phyloP scores from a whole-genome alignment of 2,329 filamentous ascomycete genomes.

The Huntiella bhutanensis region DNA sequence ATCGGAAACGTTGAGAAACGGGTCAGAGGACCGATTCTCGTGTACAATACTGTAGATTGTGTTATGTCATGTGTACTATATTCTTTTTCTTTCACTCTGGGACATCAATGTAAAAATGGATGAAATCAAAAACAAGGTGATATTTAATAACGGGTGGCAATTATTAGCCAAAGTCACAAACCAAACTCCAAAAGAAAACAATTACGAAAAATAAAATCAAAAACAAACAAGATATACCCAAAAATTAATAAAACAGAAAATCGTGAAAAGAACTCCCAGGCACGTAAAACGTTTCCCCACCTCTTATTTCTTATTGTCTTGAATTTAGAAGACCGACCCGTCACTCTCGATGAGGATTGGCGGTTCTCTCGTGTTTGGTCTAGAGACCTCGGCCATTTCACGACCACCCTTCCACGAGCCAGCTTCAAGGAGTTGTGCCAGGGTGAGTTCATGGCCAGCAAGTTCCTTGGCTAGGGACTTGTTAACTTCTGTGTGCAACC shows the following conservation, averaged over 20 bases:
- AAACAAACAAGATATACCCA: no score
- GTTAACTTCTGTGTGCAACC: slow-evolving; percentile 31
- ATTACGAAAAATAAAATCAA: no score
- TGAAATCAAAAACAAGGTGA: neutral
- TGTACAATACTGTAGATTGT: slow-evolving; percentile 11
- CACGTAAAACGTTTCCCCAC: neutral
- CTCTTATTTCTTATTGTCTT: neutral
- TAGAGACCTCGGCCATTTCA: slow-evolving; percentile 85
- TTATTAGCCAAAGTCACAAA: neutral
- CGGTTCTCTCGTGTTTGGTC: slow-evolving; percentile 89
- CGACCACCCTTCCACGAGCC: slow-evolving; percentile 97
- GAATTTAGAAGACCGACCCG: slow-evolving; percentile 59
- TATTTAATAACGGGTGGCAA: neutral
- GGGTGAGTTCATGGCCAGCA: slow-evolving; percentile 49
- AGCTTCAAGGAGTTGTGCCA: slow-evolving; percentile 84
- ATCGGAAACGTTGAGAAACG: neutral
- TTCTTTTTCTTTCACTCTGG: neutral
- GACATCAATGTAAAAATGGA: neutral
- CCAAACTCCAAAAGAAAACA: neutral
- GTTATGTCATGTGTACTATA: slow-evolving; percentile 11
- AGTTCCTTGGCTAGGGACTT: slow-evolving; percentile 47
- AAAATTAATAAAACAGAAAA: neutral
- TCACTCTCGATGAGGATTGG: slow-evolving; percentile 94
- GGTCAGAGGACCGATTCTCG: slow-evolving; percentile 4
- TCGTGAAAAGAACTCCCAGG: neutral